These are phyloP conservation scores for Crithidia bombi DNA, from an alignment of 208 protist genomes.

Conservation along the genomic window DNA sequence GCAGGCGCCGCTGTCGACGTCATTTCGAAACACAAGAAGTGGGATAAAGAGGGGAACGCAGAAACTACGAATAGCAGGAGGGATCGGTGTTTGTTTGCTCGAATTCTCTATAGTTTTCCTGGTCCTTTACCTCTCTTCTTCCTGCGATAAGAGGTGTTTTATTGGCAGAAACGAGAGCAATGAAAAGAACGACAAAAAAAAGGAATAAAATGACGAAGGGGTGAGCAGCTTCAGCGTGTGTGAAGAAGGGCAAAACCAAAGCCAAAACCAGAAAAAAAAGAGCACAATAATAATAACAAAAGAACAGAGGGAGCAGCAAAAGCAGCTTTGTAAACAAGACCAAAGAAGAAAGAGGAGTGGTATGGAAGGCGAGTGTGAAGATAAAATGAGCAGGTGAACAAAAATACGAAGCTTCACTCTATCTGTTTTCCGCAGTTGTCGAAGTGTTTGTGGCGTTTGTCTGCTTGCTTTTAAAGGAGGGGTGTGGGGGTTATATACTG, in stretches of 20 bases:
- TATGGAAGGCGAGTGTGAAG: neutral
- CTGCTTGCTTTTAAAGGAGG: too few species aligned
- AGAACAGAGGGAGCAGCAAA: neutral
- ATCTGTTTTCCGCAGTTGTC: too few species aligned
- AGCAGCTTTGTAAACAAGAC: neutral
- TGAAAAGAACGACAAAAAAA: neutral
- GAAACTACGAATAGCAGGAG: slow-evolving; percentile 14
- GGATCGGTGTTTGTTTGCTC: too few species aligned
- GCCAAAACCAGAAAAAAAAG: neutral
- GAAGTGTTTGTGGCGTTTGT: too few species aligned
- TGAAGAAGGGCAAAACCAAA: neutral
- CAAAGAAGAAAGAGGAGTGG: slow-evolving; percentile 2
- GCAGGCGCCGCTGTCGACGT: slow-evolving; percentile 23
- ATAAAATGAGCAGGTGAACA: slow-evolving; percentile 1
- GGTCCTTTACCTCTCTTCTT: too few species aligned
- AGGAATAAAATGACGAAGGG: neutral
- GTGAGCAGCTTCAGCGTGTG: neutral
- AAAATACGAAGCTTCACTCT: too few species aligned
- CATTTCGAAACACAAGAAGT: slow-evolving; percentile 1
- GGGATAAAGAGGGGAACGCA: too few species aligned
- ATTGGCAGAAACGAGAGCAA: neutral
- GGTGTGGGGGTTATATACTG: too few species aligned
- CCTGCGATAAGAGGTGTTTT: neutral
- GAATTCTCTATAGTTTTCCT: too few species aligned
- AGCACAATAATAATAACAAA: slow-evolving; percentile 3